Base-by-base conservation (phyloP, 176 grass and related monocot genomes). In the Oryza brachyantha region DNA sequence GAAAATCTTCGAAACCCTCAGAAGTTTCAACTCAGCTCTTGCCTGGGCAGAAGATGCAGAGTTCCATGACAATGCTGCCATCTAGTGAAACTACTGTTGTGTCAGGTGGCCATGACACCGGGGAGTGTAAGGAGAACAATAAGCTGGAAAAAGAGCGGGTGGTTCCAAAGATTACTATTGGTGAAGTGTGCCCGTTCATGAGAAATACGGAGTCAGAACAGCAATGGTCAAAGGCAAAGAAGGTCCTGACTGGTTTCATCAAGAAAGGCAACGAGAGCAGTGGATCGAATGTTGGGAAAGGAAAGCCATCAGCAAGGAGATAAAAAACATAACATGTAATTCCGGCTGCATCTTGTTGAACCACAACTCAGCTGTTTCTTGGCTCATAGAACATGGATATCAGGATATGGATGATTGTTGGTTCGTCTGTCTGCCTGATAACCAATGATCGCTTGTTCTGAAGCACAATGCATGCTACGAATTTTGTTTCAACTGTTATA, bases 161-260 rank as follows among this genome's bases (percentile, higher is more conserved):
- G 64, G 75, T 89, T 64, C 87, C 90, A 29, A 99, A 95, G 76
- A 81, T 99, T 43, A 93, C 50, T 50, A 77, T 99, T 1, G 82
- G 90, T 17, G 90, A 99, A 84, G 96, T 99, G 29, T 99, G 90
- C 69, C 87, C 92, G 45, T 99, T 91, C 79, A 99, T 99, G 92
- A 92, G 90, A 85, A 95, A 72, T 64, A 45, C 71, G 3, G 83
- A 95, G 46, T 99, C 96, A 5, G 72, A 93, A 60, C 90, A 95
- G 74, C 83, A 89, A 52, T 95, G 90, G 90, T 89, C 84, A 19
- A 95, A 89, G 63, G 86, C 92, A 22, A 95, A 95, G 80, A 81
- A 82, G 79, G 84, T 74, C 79, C 46, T 95, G 37, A 81, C 74
- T 68, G 88, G 92, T 61, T 91, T 95, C 68, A 72, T 76, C 57